phyloP scores from a whole-genome alignment of 148 eudicot genomes.

The Rhododendron griersonianum region DNA sequence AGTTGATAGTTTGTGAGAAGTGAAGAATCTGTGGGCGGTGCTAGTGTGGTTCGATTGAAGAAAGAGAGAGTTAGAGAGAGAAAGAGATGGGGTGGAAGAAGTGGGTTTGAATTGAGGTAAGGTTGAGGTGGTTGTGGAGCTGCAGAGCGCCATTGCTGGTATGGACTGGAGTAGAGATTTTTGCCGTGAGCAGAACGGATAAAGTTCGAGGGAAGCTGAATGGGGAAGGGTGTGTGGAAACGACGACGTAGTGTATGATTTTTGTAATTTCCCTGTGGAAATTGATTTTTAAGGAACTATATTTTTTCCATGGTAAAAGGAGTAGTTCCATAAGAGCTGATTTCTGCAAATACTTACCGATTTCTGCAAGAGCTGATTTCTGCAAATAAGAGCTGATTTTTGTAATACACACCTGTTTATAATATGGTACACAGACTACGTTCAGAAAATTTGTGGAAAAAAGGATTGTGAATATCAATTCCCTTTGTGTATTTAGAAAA shows the following conservation, averaged over 20 bases:
- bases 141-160: constrained; percentile 45
- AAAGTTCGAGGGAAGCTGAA: not conserved
- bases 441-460: too few species aligned
- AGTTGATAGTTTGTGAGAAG: constrained; percentile 22
- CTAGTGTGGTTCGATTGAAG: constrained; percentile 1
- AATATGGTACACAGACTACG: too few species aligned
- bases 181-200: not conserved
- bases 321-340: too few species aligned
- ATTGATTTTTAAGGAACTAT: too few species aligned
- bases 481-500: too few species aligned
- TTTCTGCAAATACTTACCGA: too few species aligned
- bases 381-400: too few species aligned
- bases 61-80: constrained; percentile 12
- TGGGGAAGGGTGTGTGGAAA: not conserved
- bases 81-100: constrained; percentile 18
- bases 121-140: constrained; percentile 18
- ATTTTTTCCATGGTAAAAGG: too few species aligned
- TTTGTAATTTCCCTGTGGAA: not conserved
- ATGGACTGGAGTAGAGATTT: constrained; percentile 26
- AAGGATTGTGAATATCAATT: too few species aligned
- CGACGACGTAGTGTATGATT: not conserved
- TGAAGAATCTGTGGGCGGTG: constrained; percentile 13
- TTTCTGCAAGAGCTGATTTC: too few species aligned
- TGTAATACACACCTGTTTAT: too few species aligned
- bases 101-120: constrained; percentile 21